Conservation (phyloP, 129 eudicot species). For the Chrysanthemum seticuspe region DNA sequence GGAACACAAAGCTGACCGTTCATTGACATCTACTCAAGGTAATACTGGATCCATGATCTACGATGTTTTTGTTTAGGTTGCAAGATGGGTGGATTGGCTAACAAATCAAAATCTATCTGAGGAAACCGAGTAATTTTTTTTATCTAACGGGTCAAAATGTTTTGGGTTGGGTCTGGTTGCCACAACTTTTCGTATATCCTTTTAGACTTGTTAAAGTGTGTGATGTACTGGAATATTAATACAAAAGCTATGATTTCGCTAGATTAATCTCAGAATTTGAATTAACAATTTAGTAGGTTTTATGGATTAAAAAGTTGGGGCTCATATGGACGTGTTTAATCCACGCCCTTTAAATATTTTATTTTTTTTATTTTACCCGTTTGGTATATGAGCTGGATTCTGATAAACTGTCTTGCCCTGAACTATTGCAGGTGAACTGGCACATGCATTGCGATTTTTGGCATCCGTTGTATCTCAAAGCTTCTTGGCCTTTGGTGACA, state of each 20-base stretch:
- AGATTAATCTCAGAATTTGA: neutral
- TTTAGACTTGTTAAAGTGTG: neutral
- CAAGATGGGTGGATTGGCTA: neutral
- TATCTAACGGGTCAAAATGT: neutral
- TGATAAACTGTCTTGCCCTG: neutral
- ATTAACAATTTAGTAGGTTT: neutral
- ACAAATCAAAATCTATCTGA: neutral
- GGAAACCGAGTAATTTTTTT: neutral
- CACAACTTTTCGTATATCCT: neutral
- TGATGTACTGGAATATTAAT: neutral
- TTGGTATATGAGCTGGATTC: neutral
- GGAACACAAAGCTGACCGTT: conserved; percentile 96
- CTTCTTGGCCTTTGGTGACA: conserved; percentile 98
- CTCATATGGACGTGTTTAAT: neutral
- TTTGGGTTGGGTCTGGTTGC: neutral
- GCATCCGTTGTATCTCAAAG: conserved; percentile 99
- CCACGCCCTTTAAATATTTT: neutral
- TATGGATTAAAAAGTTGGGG: neutral
- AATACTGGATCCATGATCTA: neutral
- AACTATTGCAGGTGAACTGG: conserved; percentile 73
- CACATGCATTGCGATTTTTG: conserved; percentile 93
- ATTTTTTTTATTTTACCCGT: neutral
- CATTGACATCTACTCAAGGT: conserved; percentile 96
- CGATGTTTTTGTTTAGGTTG: neutral
- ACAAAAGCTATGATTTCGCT: neutral